Conservation (phyloP, 805 yeast genomes). For the Yamadazyma akitaensis region DNA sequence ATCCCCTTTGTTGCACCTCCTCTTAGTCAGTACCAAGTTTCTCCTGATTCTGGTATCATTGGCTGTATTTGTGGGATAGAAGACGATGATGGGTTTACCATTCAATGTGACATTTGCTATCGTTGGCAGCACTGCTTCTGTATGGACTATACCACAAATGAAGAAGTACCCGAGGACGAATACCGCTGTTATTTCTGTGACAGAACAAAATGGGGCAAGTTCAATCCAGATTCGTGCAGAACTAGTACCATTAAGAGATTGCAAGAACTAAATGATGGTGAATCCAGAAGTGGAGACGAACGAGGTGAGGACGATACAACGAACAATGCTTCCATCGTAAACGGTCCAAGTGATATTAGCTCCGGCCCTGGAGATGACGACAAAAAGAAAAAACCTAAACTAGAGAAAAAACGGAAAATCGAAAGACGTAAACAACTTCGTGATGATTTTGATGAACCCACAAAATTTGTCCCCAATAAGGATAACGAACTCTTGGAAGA, state of each 20-base stretch:
- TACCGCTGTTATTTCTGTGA: slow-evolving; percentile 80
- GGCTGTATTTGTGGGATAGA: slow-evolving; percentile 86
- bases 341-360: background rate
- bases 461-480: slow-evolving; percentile 32
- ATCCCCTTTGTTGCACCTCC: slow-evolving; percentile 24
- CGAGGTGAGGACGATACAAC: slow-evolving; percentile 9
- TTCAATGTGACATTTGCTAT: slow-evolving; percentile 89
- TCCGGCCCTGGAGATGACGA: slow-evolving; percentile 15
- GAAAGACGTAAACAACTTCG: slow-evolving; percentile 14
- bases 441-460: slow-evolving; percentile 12
- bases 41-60: slow-evolving; percentile 79
- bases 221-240: slow-evolving; percentile 38
- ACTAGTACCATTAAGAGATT: slow-evolving; percentile 28
- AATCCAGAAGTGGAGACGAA: slow-evolving; percentile 13
- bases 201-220: slow-evolving; percentile 37
- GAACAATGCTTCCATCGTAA: too few relatives aligned
- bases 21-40: slow-evolving; percentile 54
- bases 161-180: slow-evolving; percentile 73
- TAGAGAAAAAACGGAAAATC: slow-evolving; percentile 1
- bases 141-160: slow-evolving; percentile 68
- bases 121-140: slow-evolving; percentile 97
- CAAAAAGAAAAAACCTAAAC: slow-evolving; percentile 16
- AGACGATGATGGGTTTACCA: slow-evolving; percentile 90
- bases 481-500: slow-evolving; percentile 42
- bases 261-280: slow-evolving; percentile 21